Conservation (phyloP, 2,329 filamentous ascomycete genomes). For the Ophiostoma fasciatum region DNA sequence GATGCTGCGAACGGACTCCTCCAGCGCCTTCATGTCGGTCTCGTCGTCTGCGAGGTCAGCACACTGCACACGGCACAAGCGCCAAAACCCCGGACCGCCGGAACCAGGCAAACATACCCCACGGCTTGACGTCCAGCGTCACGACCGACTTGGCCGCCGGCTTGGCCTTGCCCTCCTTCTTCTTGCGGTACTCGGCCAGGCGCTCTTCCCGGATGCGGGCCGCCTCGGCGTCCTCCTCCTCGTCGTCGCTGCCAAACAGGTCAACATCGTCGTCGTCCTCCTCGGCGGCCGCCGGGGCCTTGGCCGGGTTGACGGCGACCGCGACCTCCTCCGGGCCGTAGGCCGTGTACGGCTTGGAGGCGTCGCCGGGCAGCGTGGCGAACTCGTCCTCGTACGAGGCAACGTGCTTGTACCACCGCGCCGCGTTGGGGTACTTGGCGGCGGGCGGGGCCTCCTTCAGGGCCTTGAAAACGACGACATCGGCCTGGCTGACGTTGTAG, state of each 20-base stretch:
- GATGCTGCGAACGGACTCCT: conserved; percentile 66
- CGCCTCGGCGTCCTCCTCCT: conserved; percentile 87
- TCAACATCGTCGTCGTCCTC: conserved; percentile 79
- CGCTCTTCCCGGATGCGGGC: conserved; percentile 74
- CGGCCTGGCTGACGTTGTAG: conserved; percentile 70
- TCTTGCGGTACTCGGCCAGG: conserved; percentile 85
- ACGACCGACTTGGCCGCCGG: conserved; percentile 88
- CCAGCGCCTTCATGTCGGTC: conserved; percentile 76
- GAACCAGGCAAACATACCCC: conserved; percentile 53
- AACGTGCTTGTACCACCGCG: conserved; percentile 99
- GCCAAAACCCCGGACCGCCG: too few relatives aligned
- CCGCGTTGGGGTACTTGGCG: conserved; percentile 82
- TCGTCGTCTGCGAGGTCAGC: conserved; percentile 53
- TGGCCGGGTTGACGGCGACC: conserved; percentile 71
- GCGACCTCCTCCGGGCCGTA: conserved; percentile 78
- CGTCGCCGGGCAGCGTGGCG: conserved; percentile 76
- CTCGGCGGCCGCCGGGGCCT: conserved; percentile 53
- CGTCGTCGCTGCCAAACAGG: conserved; percentile 84
- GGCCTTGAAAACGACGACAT: conserved; percentile 91
- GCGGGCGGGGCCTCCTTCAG: conserved; percentile 60
- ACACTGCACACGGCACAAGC: neutral
- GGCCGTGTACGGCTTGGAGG: conserved; percentile 72
- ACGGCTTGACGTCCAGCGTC: conserved; percentile 94
- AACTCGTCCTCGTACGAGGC: conserved; percentile 88
- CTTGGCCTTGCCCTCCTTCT: conserved; percentile 93